Conservation (phyloP, 2,329 filamentous ascomycete genomes). For the Penicillium nordicum region DNA sequence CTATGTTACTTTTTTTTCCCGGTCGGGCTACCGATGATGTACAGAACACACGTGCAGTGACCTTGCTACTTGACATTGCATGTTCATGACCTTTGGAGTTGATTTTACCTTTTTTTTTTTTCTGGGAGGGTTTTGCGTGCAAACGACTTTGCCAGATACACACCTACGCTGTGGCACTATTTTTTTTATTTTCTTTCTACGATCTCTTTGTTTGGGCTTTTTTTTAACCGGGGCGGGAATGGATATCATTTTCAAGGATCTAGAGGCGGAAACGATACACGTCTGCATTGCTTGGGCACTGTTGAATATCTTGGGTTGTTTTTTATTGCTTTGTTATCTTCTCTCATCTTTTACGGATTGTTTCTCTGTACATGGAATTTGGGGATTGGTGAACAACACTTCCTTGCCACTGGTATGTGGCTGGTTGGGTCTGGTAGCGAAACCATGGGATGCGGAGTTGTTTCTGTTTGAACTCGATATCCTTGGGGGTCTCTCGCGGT, state of each 20-base stretch:
- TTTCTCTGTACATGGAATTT: slow-evolving; percentile 36
- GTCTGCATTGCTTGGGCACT: slow-evolving; percentile 43
- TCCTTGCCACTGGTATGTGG: slow-evolving; percentile 31
- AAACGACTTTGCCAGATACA: slow-evolving; percentile 30
- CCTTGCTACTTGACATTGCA: slow-evolving; percentile 33
- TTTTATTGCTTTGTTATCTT: slow-evolving; percentile 22
- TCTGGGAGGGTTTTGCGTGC: slow-evolving; percentile 20
- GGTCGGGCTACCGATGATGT: slow-evolving; percentile 37
- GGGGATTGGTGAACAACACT: slow-evolving; percentile 31
- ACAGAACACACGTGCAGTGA: slow-evolving; percentile 37
- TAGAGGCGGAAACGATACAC: slow-evolving; percentile 47
- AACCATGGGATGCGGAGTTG: slow-evolving; percentile 42
- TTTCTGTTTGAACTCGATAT: slow-evolving; percentile 30
- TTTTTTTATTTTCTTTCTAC: slow-evolving; percentile 19
- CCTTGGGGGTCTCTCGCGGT: slow-evolving; percentile 30
- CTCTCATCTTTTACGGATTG: slow-evolving; percentile 19
- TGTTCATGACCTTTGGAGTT: slow-evolving; percentile 38
- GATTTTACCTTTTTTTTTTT: slow-evolving; percentile 31
- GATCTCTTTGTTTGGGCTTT: slow-evolving; percentile 28
- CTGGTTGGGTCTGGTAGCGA: slow-evolving; percentile 30
- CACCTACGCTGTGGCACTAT: slow-evolving; percentile 26
- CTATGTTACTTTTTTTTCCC: slow-evolving; percentile 18
- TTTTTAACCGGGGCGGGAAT: slow-evolving; percentile 31
- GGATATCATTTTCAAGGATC: slow-evolving; percentile 37
- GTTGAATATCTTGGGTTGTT: slow-evolving; percentile 35